Base-by-base conservation (phyloP, 805 yeast species). In the Metschnikowia reukaufii region DNA sequence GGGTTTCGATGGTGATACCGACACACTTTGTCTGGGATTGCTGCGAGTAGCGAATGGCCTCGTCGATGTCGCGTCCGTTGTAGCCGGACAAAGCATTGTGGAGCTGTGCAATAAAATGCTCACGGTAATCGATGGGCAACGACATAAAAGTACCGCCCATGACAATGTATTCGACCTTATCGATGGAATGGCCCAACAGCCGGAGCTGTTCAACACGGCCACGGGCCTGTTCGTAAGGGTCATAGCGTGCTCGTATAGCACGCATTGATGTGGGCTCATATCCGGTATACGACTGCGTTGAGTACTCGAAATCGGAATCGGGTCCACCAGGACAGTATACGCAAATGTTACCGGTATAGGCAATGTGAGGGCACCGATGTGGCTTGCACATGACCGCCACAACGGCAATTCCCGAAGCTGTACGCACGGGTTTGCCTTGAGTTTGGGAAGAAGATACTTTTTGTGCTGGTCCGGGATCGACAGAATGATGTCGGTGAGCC, bases 81-180 rank as follows among this genome's bases (percentile, higher is more conserved):
- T 82, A 89, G 32, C 99, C 99, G 10, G 96, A 87, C 47, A 94
- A 73, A 0, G 99, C 99, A 66, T 94, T 94, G 68, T 94, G 99
- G 54, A 94, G 70, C 59, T 88, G 90, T 13, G 90, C 79, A 50
- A 94, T 91, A 60, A 94, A 94, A 46, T 75, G 79, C 64, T 94
- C 99, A 49, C 99, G 76, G 68, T 94, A 94, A 43, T 86, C 92
- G 42, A 81, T 78, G 15, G 96, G 95, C 50, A 94, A 74, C 2
- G 96, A 86, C 99, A 94, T 94, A 66, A 94, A 94, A 0, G 99
- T 94, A 54, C 99, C 99, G 45, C 99, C 99, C 99, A 94, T 94
- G 54, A 94, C 84, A 53, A 94, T 94, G 64, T 94, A 94, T 66
- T 94, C 99, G 12, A 94, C 99, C 63, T 94, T 94, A 64, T 94